Evolutionary conservation across 2,329 filamentous ascomycete genomes (phyloP), one percentile per base, ranked within the genome.

Genomic region (Claviceps sp.): DNA sequence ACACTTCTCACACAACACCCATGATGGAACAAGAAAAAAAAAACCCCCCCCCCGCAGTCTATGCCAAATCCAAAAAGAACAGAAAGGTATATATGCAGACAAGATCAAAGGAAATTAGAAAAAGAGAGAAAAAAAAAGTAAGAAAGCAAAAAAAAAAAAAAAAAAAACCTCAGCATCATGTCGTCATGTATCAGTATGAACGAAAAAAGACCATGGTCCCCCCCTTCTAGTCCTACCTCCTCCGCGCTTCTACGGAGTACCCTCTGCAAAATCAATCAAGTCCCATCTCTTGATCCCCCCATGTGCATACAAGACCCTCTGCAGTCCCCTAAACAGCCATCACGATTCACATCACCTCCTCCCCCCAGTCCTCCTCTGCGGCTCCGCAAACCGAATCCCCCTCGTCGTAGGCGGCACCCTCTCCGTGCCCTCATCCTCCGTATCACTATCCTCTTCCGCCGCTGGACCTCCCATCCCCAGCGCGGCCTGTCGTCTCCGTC

Each of bases 401-500:
- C 75, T 73, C 54, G 74, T 71, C 22, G 69, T 61, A 1, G 74
- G 71, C 2, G 75, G 73, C 52, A 79, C 74, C 59, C 77, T 64
- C 47, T 73, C 71, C 26, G 70, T 75, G 55, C 79, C 76, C 53
- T 81, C 79, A 23, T 82, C 80, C 23, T 69, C 67, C 29, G 62
- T 67, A 37, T 82, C 75, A 52, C 72, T 78, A 51, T 73, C 71
- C 51, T 74, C 72, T 45, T 71, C 74, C 17, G 70, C 71, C 0
- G 63, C 67, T 2, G 64, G 65, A 7, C 65, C 62, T 16, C 69
- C 67, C 54, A 85, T 71, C 9, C 86, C 85, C 1, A 91, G 69
- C 1, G 86, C 87, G 1, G 85, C 85, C 59, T 88, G 80, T 59
- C 87, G 78, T 50, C 87, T 74, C 42, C 85, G 76, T 52, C 83